phyloP scores from a whole-genome alignment of 2,329 filamentous ascomycete species.

The Paecilomyces sp. region DNA sequence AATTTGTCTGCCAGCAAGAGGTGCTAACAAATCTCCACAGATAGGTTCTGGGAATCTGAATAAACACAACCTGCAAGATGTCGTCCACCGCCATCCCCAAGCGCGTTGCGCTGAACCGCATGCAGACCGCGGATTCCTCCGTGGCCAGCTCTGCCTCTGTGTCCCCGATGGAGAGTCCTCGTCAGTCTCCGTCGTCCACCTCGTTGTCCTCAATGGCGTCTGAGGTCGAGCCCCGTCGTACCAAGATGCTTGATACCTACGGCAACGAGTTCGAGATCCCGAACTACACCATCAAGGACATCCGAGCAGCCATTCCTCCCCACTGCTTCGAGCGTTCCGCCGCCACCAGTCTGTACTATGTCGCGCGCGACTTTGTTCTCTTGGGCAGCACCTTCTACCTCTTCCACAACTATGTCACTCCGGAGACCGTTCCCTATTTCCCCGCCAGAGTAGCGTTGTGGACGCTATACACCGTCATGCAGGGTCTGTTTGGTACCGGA shows the following conservation, averaged over 20 bases:
- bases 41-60: background rate
- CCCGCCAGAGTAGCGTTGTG: constrained; percentile 59
- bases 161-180: constrained; percentile 54
- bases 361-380: constrained; percentile 69
- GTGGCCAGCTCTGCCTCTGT: constrained; percentile 46
- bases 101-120: constrained; percentile 45
- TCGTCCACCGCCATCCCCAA: constrained; percentile 45
- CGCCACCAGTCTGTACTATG: constrained; percentile 68
- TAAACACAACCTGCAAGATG: constrained; percentile 21
- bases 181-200: constrained; percentile 68
- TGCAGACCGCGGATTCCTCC: constrained; percentile 49
- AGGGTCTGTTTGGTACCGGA: constrained; percentile 89
- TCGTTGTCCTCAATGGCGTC: constrained; percentile 87
- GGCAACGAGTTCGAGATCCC: constrained; percentile 92
- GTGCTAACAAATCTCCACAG: background rate
- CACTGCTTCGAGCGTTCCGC: constrained; percentile 93
- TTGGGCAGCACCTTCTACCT: constrained; percentile 74
- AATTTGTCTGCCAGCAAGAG: background rate
- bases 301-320: constrained; percentile 92
- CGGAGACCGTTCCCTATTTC: constrained; percentile 68
- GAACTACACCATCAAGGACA: constrained; percentile 95
- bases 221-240: constrained; percentile 45
- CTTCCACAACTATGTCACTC: constrained; percentile 84
- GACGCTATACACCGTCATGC: constrained; percentile 67
- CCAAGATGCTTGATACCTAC: constrained; percentile 77